These are phyloP conservation scores for Apiospora aurea DNA, from an alignment of 2,329 filamentous ascomycete species.

Conservation along the genomic window DNA sequence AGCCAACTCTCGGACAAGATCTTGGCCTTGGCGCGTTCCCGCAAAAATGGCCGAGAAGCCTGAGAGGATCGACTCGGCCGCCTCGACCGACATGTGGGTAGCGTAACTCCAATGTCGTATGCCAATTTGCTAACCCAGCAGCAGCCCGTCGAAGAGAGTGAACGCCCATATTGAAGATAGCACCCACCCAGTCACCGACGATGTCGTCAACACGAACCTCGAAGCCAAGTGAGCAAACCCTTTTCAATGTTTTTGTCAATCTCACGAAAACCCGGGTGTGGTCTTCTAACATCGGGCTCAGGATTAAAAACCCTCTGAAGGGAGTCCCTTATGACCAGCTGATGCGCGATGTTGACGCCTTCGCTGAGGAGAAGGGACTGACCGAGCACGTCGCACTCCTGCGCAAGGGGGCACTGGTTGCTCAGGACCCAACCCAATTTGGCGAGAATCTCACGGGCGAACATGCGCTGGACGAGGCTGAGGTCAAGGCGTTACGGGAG, in stretches of 20 bases:
- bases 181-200: slow-evolving; percentile 40
- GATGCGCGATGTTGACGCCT: slow-evolving; percentile 64
- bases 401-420: slow-evolving; percentile 75
- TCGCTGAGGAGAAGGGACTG: slow-evolving; percentile 66
- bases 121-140: neutral
- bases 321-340: slow-evolving; percentile 59
- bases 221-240: slow-evolving; percentile 49
- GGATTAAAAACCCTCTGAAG: slow-evolving; percentile 55
- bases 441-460: slow-evolving; percentile 64
- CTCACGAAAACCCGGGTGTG: neutral
- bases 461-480: slow-evolving; percentile 64
- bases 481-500: slow-evolving; percentile 64
- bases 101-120: neutral
- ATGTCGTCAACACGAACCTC: slow-evolving; percentile 49
- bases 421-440: slow-evolving; percentile 70
- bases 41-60: slow-evolving; percentile 21
- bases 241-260: neutral
- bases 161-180: slow-evolving; percentile 36
- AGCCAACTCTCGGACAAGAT: slow-evolving; percentile 6
- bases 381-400: slow-evolving; percentile 64
- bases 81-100: slow-evolving; percentile 11
- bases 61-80: slow-evolving; percentile 7
- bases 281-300: slow-evolving; percentile 30
- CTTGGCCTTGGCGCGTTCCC: slow-evolving; percentile 16
- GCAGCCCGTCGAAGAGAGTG: slow-evolving; percentile 34